Conservation (phyloP, 2,329 filamentous ascomycete species). For the Clonostachys solani region DNA sequence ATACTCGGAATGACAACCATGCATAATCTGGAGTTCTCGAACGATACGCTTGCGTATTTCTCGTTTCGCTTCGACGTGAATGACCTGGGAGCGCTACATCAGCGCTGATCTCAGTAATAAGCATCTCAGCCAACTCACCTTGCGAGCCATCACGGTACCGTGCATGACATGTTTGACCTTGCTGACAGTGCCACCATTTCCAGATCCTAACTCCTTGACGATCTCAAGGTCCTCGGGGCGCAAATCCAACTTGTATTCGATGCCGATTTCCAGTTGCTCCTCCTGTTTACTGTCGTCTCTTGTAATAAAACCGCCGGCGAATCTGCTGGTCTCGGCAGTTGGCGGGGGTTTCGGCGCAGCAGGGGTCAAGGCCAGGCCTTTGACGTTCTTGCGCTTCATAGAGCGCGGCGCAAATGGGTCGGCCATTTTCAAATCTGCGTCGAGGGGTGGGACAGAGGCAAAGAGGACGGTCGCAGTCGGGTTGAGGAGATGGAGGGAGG, state of each 20-base stretch:
- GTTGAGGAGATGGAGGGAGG: not conserved
- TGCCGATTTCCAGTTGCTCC: slow-evolving; percentile 82
- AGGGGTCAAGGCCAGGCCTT: slow-evolving; percentile 84
- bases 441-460: no score
- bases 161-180: slow-evolving; percentile 87
- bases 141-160: slow-evolving; percentile 95
- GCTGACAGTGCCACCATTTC: slow-evolving; percentile 96
- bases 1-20: slow-evolving; percentile 93
- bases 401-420: slow-evolving; percentile 66
- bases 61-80: slow-evolving; percentile 96
- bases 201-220: slow-evolving; percentile 89
- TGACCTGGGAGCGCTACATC: slow-evolving; percentile 58
- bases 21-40: slow-evolving; percentile 95
- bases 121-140: slow-evolving; percentile 51
- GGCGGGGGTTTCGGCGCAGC: slow-evolving; percentile 68
- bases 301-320: slow-evolving; percentile 42
- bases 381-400: slow-evolving; percentile 99
- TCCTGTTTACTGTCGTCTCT: slow-evolving; percentile 53
- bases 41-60: slow-evolving; percentile 97
- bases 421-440: slow-evolving; percentile 41
- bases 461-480: not conserved
- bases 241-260: slow-evolving; percentile 93
- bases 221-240: slow-evolving; percentile 89
- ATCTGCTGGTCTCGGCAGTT: slow-evolving; percentile 68
- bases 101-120: not conserved